These are phyloP conservation scores for Hibiscus mutabilis DNA, from an alignment of 345 rosid genomes.

Conservation along the genomic window DNA sequence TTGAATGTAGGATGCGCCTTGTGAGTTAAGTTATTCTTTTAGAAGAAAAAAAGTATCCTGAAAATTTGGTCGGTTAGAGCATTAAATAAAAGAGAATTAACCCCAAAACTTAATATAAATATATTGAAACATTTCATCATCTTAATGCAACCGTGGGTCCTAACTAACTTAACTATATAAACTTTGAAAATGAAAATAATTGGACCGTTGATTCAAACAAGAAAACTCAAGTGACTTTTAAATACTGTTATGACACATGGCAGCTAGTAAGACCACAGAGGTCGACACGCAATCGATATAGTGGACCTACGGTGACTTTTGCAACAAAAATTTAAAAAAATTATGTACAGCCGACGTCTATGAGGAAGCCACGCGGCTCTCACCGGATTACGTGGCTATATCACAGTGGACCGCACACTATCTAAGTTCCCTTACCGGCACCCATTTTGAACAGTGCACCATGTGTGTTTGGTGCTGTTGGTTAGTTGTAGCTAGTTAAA, in stretches of 20 bases:
- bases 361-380: neutral
- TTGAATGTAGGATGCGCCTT: neutral
- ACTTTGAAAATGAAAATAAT: neutral
- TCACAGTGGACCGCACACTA: neutral
- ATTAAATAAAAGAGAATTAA: no score
- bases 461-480: neutral
- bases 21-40: no score
- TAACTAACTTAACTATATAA: conserved; percentile 17
- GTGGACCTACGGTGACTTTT: neutral
- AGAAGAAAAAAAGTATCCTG: neutral
- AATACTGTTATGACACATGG: conserved; percentile 4
- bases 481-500: no score
- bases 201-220: neutral
- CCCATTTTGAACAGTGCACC: neutral
- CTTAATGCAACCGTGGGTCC: neutral
- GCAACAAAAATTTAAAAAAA: neutral
- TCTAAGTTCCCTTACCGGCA: neutral
- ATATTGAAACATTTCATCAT: no score
- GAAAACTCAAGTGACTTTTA: neutral
- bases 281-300: conserved; percentile 5
- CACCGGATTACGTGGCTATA: neutral
- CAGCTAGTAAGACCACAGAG: neutral
- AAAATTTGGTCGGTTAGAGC: neutral
- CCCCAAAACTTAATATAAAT: no score
- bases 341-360: neutral